These are phyloP conservation scores for Ramularia endophylla DNA, from an alignment of 2,329 filamentous ascomycete species.

Conservation along the genomic window DNA sequence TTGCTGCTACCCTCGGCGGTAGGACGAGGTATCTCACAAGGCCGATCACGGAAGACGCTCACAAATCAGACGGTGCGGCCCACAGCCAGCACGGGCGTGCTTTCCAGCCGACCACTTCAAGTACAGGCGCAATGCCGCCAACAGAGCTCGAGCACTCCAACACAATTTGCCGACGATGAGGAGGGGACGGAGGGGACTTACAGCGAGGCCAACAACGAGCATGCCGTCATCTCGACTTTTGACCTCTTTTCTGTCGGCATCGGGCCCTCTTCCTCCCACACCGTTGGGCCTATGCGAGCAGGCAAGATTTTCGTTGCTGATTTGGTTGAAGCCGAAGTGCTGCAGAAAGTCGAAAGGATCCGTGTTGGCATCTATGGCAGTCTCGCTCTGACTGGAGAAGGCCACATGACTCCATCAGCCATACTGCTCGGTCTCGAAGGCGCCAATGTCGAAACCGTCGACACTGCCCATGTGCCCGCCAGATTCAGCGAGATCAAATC, in stretches of 20 bases:
- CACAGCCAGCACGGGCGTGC: too few relatives aligned
- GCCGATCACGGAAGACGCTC: too few relatives aligned
- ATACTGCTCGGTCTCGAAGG: conserved; percentile 47
- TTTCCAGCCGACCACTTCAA: too few relatives aligned
- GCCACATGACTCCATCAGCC: conserved; percentile 49
- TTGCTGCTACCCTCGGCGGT: too few relatives aligned
- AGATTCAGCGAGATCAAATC: conserved; percentile 45
- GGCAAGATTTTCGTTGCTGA: conserved; percentile 49
- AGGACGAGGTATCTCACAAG: too few relatives aligned
- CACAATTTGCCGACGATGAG: conserved; percentile 11
- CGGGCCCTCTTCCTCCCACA: conserved; percentile 48
- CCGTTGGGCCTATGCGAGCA: conserved; percentile 48
- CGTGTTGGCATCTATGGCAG: conserved; percentile 47
- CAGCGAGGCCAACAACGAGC: conserved; percentile 47
- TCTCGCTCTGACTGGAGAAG: conserved; percentile 47
- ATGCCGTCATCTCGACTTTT: conserved; percentile 49
- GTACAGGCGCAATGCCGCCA: too few relatives aligned
- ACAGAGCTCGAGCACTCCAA: background rate
- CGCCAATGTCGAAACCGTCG: conserved; percentile 46
- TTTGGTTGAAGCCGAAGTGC: conserved; percentile 41
- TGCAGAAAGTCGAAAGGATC: conserved; percentile 44
- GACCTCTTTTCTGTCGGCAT: conserved; percentile 50
- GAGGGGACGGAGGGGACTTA: conserved; percentile 38
- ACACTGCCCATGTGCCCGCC: conserved; percentile 44
- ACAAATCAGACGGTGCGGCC: too few relatives aligned